These are phyloP conservation scores for Prillingera fragicola DNA, from an alignment of 1,284 basidiomycete genomes.

Conservation along the genomic window DNA sequence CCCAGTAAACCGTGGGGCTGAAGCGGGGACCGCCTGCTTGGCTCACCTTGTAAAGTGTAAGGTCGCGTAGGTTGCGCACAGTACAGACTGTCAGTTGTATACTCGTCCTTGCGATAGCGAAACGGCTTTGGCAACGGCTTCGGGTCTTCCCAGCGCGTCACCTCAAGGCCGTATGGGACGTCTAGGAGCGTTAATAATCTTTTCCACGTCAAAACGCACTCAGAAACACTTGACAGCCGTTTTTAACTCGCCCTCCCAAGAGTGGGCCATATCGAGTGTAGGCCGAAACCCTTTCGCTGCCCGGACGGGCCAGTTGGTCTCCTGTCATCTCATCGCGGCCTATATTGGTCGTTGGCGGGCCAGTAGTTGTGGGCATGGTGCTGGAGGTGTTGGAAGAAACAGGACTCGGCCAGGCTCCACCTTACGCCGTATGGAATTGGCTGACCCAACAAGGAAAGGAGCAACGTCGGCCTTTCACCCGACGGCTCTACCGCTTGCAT, in stretches of 20 bases:
- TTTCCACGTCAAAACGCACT: constrained; percentile 19
- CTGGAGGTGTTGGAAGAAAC: too few species aligned
- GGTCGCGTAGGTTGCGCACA: constrained; percentile 32
- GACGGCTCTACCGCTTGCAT: too few species aligned
- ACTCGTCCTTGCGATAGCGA: constrained; percentile 57
- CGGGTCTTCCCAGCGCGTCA: constrained; percentile 60
- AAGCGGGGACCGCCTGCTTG: neutral
- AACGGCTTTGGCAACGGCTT: constrained; percentile 54
- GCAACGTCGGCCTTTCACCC: too few species aligned
- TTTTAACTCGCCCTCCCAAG: constrained; percentile 26
- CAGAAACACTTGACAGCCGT: constrained; percentile 36
- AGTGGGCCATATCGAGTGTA: constrained; percentile 26
- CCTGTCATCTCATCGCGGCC: constrained; percentile 26
- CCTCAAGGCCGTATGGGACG: constrained; percentile 64
- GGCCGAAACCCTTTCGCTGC: constrained; percentile 17
- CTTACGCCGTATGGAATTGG: too few species aligned
- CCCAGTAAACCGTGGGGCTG: neutral
- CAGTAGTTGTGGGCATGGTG: constrained; percentile 10
- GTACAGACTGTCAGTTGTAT: constrained; percentile 55
- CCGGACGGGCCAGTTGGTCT: constrained; percentile 31
- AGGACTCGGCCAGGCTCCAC: too few species aligned
- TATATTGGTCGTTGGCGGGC: constrained; percentile 17
- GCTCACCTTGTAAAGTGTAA: constrained; percentile 50
- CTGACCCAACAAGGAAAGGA: too few species aligned
- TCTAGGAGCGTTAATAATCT: constrained; percentile 48